Evolutionary conservation across 805 yeast genomes (phyloP).

Genomic region (Hagleromyces aurorensis): DNA sequence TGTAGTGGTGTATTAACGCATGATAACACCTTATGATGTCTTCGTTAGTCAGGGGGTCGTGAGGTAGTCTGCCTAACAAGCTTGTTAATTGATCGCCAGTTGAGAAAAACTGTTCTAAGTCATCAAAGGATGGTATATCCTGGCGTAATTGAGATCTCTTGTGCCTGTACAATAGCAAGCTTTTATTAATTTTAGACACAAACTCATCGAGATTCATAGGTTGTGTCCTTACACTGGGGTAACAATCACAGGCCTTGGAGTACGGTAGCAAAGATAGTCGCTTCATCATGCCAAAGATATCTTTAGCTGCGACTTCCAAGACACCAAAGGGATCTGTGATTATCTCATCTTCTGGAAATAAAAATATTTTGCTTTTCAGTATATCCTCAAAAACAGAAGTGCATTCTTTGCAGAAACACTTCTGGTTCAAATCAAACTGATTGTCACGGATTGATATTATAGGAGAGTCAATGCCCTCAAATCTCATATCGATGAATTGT

Average conservation of each 20-base stretch:
- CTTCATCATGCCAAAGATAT: slow-evolving; percentile 33
- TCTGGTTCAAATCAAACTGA: slow-evolving; percentile 25
- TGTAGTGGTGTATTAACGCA: slow-evolving; percentile 33
- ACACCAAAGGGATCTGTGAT: slow-evolving; percentile 22
- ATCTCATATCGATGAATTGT: slow-evolving; percentile 34
- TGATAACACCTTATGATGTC: slow-evolving; percentile 33
- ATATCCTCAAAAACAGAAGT: slow-evolving; percentile 27
- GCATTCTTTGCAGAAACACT: slow-evolving; percentile 28
- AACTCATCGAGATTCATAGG: slow-evolving; percentile 31
- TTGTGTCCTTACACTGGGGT: slow-evolving; percentile 37
- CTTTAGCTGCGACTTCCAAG: slow-evolving; percentile 29
- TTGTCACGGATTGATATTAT: slow-evolving; percentile 22
- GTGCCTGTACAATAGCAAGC: slow-evolving; percentile 19
- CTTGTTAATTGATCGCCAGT: background rate
- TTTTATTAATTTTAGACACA: slow-evolving; percentile 23
- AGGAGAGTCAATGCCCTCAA: slow-evolving; percentile 29
- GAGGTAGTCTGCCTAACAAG: slow-evolving; percentile 21
- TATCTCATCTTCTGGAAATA: slow-evolving; percentile 25
- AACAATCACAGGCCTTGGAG: slow-evolving; percentile 37
- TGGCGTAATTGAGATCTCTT: slow-evolving; percentile 19
- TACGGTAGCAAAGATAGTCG: slow-evolving; percentile 33
- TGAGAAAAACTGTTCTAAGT: slow-evolving; percentile 7
- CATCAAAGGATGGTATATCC: slow-evolving; percentile 5
- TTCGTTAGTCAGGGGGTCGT: slow-evolving; percentile 23
- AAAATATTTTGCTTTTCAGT: slow-evolving; percentile 30